Conservation (phyloP, 345 rosid genomes). For the Eucalyptus coolabah region DNA sequence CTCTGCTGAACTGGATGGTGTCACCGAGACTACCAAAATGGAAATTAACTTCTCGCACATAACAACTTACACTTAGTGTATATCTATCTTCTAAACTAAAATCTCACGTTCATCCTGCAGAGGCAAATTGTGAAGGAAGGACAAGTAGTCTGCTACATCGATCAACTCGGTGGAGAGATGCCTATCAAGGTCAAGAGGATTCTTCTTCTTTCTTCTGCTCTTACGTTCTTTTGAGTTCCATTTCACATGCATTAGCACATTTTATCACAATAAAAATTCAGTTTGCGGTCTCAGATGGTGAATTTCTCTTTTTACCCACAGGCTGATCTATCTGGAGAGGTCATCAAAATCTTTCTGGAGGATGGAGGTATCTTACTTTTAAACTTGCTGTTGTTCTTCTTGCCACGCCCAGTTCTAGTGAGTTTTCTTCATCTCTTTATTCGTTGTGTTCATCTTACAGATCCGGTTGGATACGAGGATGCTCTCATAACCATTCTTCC, state of each 20-base stretch:
- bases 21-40: background rate
- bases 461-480: conserved; percentile 77
- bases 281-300: background rate
- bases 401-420: background rate
- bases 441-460: conserved; percentile 19
- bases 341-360: conserved; percentile 54
- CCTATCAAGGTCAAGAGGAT: conserved; percentile 48
- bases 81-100: background rate
- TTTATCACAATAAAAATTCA: background rate
- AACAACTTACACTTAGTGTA: background rate
- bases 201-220: background rate
- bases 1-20: background rate
- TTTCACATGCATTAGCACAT: background rate
- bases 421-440: background rate
- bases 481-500: conserved; percentile 75
- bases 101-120: conserved; percentile 17
- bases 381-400: background rate
- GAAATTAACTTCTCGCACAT: background rate
- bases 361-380: conserved; percentile 54
- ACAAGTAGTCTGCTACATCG: conserved; percentile 74
- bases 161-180: conserved; percentile 71
- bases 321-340: conserved; percentile 72
- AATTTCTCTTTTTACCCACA: conserved; percentile 6
- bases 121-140: conserved; percentile 84
- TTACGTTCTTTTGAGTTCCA: background rate